Percentiles rank a stretch among this genome's conserved stretches.
phyloP scores from a whole-genome alignment of 441 rosid genomes.

The Bruguiera hainesii region DNA sequence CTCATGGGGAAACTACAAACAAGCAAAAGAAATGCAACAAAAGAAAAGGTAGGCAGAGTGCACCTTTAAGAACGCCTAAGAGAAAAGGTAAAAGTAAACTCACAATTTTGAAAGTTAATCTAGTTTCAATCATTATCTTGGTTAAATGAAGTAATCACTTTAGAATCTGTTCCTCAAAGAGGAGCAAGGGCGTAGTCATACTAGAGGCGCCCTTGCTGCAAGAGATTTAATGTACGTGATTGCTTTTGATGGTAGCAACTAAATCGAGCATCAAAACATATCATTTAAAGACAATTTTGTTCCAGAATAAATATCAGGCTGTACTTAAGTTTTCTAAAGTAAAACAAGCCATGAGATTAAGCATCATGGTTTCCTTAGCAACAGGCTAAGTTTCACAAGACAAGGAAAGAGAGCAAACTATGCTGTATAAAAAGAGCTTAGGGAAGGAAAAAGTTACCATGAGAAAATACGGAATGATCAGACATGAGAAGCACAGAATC shows the following conservation, averaged over 20 bases:
- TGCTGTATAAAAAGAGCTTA: not conserved
- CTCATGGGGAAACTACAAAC: not conserved
- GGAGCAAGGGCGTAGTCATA: not conserved
- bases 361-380: too few relatives aligned
- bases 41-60: slow-evolving; percentile 51
- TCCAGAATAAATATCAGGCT: too few relatives aligned
- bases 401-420: not conserved
- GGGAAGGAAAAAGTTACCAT: slow-evolving; percentile 33
- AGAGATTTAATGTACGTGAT: too few relatives aligned
- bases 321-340: not conserved
- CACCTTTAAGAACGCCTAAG: slow-evolving; percentile 48
- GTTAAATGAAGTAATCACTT: not conserved
- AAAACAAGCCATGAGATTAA: too few relatives aligned
- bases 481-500: slow-evolving; percentile 64
- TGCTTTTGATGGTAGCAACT: not conserved
- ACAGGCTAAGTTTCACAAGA: too few relatives aligned
- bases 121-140: not conserved
- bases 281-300: not conserved
- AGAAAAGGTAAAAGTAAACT: slow-evolving; percentile 13
- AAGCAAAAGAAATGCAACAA: not conserved
- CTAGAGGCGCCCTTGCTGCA: not conserved
- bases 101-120: not conserved
- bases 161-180: not conserved
- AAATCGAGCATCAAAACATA: not conserved
- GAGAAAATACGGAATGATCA: slow-evolving; percentile 72